Evolutionary conservation across 495 filamentous ascomycete species (phyloP), one percentile per base, ranked within the genome.

Genomic region (Margaritispora aquatica): DNA sequence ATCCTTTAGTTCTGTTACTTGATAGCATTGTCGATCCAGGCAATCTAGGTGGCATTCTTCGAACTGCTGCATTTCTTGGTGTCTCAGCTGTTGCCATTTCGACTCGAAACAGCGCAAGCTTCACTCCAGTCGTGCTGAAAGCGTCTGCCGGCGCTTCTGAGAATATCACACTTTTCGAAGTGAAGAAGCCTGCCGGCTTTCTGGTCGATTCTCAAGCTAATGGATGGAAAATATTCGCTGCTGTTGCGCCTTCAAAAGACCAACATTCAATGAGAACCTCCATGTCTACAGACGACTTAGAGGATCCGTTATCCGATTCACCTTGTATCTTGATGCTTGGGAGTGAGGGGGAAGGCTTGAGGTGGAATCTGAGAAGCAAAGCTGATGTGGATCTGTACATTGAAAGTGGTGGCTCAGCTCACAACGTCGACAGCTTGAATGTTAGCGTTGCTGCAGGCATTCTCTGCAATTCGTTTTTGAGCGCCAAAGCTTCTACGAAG

Each of bases 21-120:
- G 89, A 98, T 63, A 84, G 85, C n/a, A 84, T 98, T 48, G 67
- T 88, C 9, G 93, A 98, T 71, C 84, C 90, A 1, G 92, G 90
- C 1, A 98, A 98, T 69, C 74, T 97, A 2, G 94, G 94, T 26
- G 87, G 86, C 2, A 96, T 97, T 57, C 76, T 97, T 29, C 88
- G 94, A 21, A 86, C 89, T 21, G 88, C 89, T 3, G 85, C 88
- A 65, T 98, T 89, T 71, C 80, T 96, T 2, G 94, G 94, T 36
- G 86, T 88, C 15, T 85, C 89, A 58, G 90, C 88, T 7, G 73
- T 95, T 47, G 79, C 80, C 9, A 82, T 89, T 57, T 85, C 88
- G 5, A 80, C 80, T 26, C 76, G 78, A 47, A 80, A 81, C 66
- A 88, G 86, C 11, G 89, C 92, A 0, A 79, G 84, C 1, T 71